phyloP scores from a whole-genome alignment of 169 alveolate genomes.

The Eimeria falciformis region DNA sequence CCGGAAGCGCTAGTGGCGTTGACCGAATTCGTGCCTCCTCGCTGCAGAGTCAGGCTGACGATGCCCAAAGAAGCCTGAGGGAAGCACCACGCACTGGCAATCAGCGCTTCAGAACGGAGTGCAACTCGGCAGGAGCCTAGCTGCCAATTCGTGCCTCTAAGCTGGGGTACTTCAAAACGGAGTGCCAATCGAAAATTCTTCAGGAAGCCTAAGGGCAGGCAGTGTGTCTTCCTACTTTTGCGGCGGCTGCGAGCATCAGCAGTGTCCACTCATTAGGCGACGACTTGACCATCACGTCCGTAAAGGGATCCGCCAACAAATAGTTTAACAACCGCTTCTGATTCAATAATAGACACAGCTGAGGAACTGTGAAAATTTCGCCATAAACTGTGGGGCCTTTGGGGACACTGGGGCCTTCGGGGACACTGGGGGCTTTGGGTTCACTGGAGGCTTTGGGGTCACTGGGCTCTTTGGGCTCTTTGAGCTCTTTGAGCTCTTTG shows the following conservation, averaged over 20 bases:
- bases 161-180: too few relatives aligned
- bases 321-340: slow-evolving; percentile 58
- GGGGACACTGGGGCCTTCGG: too few relatives aligned
- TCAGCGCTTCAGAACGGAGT: not conserved
- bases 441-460: too few relatives aligned
- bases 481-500: too few relatives aligned
- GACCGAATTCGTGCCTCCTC: not conserved
- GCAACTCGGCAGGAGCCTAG: too few relatives aligned
- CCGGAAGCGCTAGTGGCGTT: slow-evolving; percentile 50
- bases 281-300: slow-evolving; percentile 54
- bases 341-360: slow-evolving; percentile 52
- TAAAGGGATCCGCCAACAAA: slow-evolving; percentile 59
- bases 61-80: slow-evolving; percentile 53
- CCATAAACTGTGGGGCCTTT: slow-evolving; percentile 58
- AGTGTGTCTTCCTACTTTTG: slow-evolving; percentile 27
- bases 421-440: too few relatives aligned
- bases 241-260: slow-evolving; percentile 60
- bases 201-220: not conserved
- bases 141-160: too few relatives aligned
- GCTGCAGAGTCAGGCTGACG: slow-evolving; percentile 40
- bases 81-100: not conserved
- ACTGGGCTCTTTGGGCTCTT: too few relatives aligned
- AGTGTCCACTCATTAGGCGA: slow-evolving; percentile 61
- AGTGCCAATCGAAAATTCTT: too few relatives aligned
- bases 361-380: slow-evolving; percentile 51